These are phyloP conservation scores for Alternaria sp. DNA, from an alignment of 2,329 filamentous ascomycete genomes.

Conservation along the genomic window DNA sequence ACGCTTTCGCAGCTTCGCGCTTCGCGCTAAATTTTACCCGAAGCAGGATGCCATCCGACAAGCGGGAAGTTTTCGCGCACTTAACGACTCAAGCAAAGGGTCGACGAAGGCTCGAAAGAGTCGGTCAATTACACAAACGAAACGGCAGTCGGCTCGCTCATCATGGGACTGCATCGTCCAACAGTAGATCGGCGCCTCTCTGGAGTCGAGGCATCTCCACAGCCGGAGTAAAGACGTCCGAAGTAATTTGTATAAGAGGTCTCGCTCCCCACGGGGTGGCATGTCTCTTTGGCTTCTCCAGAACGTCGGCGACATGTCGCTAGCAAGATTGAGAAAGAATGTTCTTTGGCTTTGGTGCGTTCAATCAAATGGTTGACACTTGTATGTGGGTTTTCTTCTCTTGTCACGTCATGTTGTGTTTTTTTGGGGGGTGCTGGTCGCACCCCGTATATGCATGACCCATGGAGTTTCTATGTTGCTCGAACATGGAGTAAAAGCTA, in stretches of 20 bases:
- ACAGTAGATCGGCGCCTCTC: conserved; percentile 19
- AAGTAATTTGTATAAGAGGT: conserved; percentile 20
- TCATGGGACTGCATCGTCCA: conserved; percentile 17
- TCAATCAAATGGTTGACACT: background rate
- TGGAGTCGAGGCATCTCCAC: conserved; percentile 18
- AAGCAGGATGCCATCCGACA: conserved; percentile 18
- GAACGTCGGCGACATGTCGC: conserved; percentile 4
- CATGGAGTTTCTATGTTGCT: conserved; percentile 3
- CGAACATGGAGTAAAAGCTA: conserved; percentile 12
- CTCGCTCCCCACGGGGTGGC: conserved; percentile 21
- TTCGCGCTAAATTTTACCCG: conserved; percentile 8
- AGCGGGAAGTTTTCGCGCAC: conserved; percentile 6
- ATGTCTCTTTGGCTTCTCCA: conserved; percentile 14
- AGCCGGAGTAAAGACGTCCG: conserved; percentile 24
- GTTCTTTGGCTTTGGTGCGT: background rate
- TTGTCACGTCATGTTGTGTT: conserved; percentile 7
- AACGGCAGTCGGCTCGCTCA: conserved; percentile 15
- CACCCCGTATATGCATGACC: conserved; percentile 4
- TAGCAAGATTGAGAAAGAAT: background rate
- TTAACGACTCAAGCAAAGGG: conserved; percentile 9
- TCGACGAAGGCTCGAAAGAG: conserved; percentile 5
- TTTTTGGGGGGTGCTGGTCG: background rate
- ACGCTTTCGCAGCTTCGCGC: background rate
- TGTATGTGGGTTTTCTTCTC: background rate
- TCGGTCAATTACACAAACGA: conserved; percentile 10